Conservation (phyloP, 305 asterid genomes). For the Vinca major region DNA sequence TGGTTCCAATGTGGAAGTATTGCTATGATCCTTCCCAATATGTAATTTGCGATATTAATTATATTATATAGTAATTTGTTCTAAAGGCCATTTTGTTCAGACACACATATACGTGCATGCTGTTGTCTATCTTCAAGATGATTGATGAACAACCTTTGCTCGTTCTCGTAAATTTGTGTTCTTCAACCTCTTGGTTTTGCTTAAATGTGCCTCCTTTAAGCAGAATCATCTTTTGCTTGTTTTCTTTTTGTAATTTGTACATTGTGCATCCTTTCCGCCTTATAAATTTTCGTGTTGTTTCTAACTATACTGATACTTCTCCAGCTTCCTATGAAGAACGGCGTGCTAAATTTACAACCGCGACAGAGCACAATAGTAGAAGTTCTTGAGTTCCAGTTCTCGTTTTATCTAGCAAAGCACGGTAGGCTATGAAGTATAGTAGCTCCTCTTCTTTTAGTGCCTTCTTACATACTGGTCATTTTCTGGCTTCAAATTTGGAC, state of each 20-base stretch:
- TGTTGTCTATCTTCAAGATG: background rate
- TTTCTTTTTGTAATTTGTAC: background rate
- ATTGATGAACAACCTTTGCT: background rate
- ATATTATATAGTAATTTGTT: background rate
- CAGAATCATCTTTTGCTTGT: background rate
- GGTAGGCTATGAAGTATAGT: background rate
- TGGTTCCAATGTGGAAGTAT: background rate
- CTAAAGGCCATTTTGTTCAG: background rate
- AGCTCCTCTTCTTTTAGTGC: background rate
- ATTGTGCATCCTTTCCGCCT: conserved; percentile 2
- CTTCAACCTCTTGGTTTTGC: background rate
- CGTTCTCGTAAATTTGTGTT: background rate
- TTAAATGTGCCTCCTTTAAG: background rate
- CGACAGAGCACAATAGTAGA: conserved; percentile 18
- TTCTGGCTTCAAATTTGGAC: background rate
- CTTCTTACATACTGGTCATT: background rate
- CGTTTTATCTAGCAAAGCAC: background rate
- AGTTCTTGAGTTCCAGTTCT: background rate
- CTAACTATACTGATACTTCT: conserved; percentile 20
- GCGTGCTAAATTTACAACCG: conserved; percentile 40
- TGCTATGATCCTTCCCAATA: background rate
- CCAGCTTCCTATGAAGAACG: conserved; percentile 93
- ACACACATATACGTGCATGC: too few species aligned
- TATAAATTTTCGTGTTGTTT: conserved; percentile 5
- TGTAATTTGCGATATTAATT: background rate